phyloP scores from a whole-genome alignment of 352 stramenopile species.

The Phytophthora ramorum region DNA sequence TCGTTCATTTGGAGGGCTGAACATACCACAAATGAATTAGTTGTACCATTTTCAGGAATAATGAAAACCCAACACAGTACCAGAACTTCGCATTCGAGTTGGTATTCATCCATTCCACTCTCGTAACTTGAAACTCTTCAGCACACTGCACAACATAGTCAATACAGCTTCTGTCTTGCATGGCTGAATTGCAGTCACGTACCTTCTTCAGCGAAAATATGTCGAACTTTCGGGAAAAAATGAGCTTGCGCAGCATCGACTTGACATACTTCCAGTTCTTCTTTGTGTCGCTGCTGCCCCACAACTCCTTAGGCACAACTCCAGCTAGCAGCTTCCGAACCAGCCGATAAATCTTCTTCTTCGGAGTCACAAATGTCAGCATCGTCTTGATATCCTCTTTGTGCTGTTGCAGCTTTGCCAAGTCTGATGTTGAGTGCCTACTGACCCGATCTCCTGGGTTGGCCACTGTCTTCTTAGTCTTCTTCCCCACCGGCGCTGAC shows the following conservation, averaged over 20 bases:
- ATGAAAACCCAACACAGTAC: slow-evolving; percentile 20
- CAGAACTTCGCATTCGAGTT: slow-evolving; percentile 33
- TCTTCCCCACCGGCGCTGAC: too few relatives aligned
- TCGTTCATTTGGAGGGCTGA: slow-evolving; percentile 66
- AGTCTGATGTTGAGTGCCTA: slow-evolving; percentile 1
- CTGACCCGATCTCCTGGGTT: background rate
- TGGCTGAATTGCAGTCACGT: background rate
- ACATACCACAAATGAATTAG: slow-evolving; percentile 3
- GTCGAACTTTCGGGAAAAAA: slow-evolving; percentile 68
- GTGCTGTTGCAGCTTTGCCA: slow-evolving; percentile 59
- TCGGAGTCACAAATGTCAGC: slow-evolving; percentile 48
- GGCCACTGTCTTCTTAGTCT: slow-evolving; percentile 3
- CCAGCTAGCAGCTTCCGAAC: slow-evolving; percentile 56
- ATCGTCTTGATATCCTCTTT: slow-evolving; percentile 56
- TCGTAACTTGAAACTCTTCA: slow-evolving; percentile 49
- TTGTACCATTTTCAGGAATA: background rate
- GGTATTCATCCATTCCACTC: slow-evolving; percentile 47
- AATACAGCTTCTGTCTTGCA: slow-evolving; percentile 1
- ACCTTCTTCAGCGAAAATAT: slow-evolving; percentile 65
- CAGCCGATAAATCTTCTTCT: slow-evolving; percentile 55
- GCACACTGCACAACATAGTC: slow-evolving; percentile 34
- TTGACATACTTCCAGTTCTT: slow-evolving; percentile 72
- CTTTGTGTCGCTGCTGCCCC: slow-evolving; percentile 36
- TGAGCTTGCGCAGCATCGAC: slow-evolving; percentile 46
- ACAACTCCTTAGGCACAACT: slow-evolving; percentile 69